phyloP scores from a whole-genome alignment of 2,329 filamentous ascomycete genomes.

The Beauveria asiatica region DNA sequence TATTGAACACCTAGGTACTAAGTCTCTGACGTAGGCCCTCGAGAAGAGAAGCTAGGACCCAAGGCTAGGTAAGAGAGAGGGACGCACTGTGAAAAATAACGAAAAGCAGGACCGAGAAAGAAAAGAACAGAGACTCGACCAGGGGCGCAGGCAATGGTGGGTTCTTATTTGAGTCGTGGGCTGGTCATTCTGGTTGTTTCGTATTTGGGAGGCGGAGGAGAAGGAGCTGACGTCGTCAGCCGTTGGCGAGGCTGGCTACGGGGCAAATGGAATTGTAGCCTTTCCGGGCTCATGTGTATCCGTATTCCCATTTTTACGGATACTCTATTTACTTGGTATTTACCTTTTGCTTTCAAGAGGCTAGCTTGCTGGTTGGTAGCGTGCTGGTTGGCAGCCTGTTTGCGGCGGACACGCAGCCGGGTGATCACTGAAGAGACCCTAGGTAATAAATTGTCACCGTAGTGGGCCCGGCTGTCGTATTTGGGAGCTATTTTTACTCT shows the following conservation, averaged over 20 bases:
- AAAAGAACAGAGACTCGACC: background rate
- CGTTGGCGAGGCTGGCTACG: background rate
- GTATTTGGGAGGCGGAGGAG: background rate
- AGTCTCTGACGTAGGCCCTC: background rate
- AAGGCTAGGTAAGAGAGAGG: background rate
- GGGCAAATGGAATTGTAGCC: background rate
- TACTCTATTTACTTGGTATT: no score
- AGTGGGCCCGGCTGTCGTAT: background rate
- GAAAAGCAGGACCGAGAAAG: background rate
- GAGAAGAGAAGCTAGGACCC: background rate
- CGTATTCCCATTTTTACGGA: no score
- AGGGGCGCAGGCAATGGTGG: background rate
- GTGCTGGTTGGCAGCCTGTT: no score
- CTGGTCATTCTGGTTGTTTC: background rate
- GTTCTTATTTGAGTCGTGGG: slow-evolving; percentile 1
- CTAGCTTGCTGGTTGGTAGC: no score
- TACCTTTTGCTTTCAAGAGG: no score
- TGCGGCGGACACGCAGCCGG: no score
- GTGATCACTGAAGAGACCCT: no score
- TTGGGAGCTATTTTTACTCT: background rate
- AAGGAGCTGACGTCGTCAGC: background rate
- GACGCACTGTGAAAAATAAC: background rate
- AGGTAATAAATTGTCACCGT: background rate
- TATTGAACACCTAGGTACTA: no score
- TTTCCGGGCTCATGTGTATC: background rate